Evolutionary conservation across 139 green algal genomes (phyloP).

Genomic region (Eudorina sp.): DNA sequence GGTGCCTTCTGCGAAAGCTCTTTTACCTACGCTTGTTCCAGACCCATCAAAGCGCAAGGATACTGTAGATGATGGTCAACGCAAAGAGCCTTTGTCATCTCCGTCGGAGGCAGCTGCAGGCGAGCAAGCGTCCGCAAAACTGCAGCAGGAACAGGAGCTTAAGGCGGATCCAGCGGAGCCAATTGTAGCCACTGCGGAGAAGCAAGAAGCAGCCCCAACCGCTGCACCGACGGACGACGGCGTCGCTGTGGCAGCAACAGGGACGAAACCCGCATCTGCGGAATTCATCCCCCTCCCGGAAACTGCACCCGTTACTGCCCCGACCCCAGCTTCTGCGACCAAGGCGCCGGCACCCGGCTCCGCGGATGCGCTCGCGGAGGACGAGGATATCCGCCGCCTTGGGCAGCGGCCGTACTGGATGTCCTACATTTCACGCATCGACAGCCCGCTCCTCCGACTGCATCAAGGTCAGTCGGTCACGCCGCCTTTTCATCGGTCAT

Average conservation of each 20-base stretch:
- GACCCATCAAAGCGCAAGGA: neutral
- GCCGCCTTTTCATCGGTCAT: too few species aligned
- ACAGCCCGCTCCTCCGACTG: conserved; percentile 58
- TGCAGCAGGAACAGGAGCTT: neutral
- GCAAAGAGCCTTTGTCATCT: conserved; percentile 3
- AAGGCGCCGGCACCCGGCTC: conserved; percentile 8
- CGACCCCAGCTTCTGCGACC: neutral
- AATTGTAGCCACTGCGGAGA: too few species aligned
- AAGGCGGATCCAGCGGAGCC: too few species aligned
- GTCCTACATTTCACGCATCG: conserved; percentile 39
- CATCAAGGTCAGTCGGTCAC: conserved; percentile 47
- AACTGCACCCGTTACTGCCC: neutral
- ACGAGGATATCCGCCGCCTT: conserved; percentile 16
- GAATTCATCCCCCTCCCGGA: conserved; percentile 30
- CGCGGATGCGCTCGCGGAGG: conserved; percentile 37
- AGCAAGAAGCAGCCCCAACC: too few species aligned
- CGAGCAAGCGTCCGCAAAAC: neutral
- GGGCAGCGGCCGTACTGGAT: conserved; percentile 58
- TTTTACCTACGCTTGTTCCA: conserved; percentile 3
- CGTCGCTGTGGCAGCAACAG: too few species aligned
- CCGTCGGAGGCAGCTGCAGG: too few species aligned
- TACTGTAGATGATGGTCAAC: neutral
- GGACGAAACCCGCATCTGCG: neutral
- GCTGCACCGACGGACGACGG: neutral
- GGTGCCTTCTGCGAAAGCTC: conserved; percentile 21